A percentile compares a stretch with the other conserved stretches of the same genome.
phyloP scores from a whole-genome alignment of 345 rosid genomes.

The Corchorus capsularis region DNA sequence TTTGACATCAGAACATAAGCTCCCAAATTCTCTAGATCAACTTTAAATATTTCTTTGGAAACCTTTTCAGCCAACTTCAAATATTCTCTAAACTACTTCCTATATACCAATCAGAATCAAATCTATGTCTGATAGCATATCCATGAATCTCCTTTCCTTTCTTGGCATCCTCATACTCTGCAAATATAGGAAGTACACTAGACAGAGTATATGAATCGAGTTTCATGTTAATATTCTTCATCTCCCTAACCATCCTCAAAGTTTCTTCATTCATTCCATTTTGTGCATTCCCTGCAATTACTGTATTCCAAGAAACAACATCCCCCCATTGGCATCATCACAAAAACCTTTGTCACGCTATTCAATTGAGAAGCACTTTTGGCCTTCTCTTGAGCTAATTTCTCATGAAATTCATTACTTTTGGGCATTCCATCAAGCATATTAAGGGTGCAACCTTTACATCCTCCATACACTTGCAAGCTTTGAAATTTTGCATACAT shows the following conservation, averaged over 20 bases:
- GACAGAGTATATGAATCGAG: constrained; percentile 89
- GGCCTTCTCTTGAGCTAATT: not conserved
- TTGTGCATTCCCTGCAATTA: constrained; percentile 66
- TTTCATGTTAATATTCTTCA: constrained; percentile 52
- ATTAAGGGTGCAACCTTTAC: constrained; percentile 6
- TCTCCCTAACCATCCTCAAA: constrained; percentile 62
- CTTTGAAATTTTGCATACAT: constrained; percentile 71
- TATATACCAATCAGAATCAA: constrained; percentile 47
- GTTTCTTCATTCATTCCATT: constrained; percentile 71
- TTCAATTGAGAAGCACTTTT: constrained; percentile 18
- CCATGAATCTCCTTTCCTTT: constrained; percentile 89
- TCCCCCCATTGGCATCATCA: constrained; percentile 66
- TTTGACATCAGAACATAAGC: constrained; percentile 79
- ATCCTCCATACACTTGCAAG: constrained; percentile 9
- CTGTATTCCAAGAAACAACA: constrained; percentile 83
- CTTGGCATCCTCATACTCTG: constrained; percentile 53
- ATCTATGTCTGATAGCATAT: constrained; percentile 62
- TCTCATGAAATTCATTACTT: constrained; percentile 13
- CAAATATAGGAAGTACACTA: constrained; percentile 69
- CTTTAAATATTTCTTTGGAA: constrained; percentile 48
- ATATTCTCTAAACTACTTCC: constrained; percentile 61
- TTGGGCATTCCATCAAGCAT: constrained; percentile 51
- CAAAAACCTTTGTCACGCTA: constrained; percentile 59
- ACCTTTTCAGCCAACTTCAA: constrained; percentile 80
- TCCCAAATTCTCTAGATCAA: constrained; percentile 70